phyloP scores from a whole-genome alignment of 768 basidiomycete species.

The Russula abietina region DNA sequence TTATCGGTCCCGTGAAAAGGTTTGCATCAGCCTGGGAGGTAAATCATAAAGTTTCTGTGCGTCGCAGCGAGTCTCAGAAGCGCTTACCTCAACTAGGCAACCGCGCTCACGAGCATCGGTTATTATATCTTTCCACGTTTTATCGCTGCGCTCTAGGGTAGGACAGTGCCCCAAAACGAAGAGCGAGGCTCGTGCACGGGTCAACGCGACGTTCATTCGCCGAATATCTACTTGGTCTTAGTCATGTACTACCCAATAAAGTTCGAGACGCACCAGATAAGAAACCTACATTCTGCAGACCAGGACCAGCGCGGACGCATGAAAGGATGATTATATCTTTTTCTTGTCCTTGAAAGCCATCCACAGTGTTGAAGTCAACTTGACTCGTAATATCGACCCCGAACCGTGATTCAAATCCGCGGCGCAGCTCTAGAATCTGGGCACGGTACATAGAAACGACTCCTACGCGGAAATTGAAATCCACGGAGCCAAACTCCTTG shows the following conservation, averaged over 20 bases:
- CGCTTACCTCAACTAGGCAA: conserved; percentile 58
- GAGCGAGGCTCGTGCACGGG: conserved; percentile 90
- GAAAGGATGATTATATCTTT: conserved; percentile 98
- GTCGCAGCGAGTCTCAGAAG: conserved; percentile 12
- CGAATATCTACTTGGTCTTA: conserved; percentile 48
- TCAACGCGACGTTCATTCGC: conserved; percentile 98
- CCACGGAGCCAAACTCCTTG: conserved; percentile 50
- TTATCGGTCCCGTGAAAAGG: conserved; percentile 35
- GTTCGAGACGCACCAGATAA: conserved; percentile 52
- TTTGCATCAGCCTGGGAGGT: conserved; percentile 31
- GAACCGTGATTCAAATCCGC: conserved; percentile 63
- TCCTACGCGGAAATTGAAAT: conserved; percentile 53
- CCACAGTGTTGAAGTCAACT: conserved; percentile 95
- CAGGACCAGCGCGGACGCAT: conserved; percentile 88
- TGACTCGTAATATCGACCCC: conserved; percentile 61
- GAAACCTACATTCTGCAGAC: conserved; percentile 81
- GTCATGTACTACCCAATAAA: background rate
- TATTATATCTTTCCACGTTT: conserved; percentile 73
- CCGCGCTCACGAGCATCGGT: conserved; percentile 64
- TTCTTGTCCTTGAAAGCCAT: conserved; percentile 99
- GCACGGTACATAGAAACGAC: conserved; percentile 94
- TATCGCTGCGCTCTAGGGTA: conserved; percentile 82
- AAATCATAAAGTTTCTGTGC: conserved; percentile 2
- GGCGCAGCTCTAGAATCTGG: conserved; percentile 70
- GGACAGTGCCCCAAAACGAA: conserved; percentile 89